Evolutionary conservation across 1,139 yeast species (phyloP).

Genomic region (Blastobotrys aristatus): DNA sequence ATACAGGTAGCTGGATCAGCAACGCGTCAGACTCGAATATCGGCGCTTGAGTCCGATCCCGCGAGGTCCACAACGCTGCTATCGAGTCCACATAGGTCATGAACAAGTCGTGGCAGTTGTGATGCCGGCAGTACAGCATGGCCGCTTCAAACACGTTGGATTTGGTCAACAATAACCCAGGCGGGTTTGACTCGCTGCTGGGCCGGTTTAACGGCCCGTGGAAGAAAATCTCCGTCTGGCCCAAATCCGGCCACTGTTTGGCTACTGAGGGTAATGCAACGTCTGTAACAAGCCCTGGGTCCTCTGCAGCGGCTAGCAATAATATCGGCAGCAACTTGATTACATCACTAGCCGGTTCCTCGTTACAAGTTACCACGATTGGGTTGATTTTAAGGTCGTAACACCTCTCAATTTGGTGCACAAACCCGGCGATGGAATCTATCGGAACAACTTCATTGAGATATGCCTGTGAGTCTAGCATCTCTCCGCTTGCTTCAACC

Average conservation of each 20-base stretch:
- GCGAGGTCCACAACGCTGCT: conserved; percentile 10
- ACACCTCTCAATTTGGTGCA: background rate
- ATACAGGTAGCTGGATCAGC: conserved; percentile 4
- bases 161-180: conserved; percentile 5
- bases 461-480: conserved; percentile 1
- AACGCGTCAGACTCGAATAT: conserved; percentile 9
- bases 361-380: conserved; percentile 4
- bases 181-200: background rate
- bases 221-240: background rate
- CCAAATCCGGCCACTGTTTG: conserved; percentile 9
- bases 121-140: conserved; percentile 5
- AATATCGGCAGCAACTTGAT: conserved; percentile 8
- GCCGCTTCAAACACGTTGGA: conserved; percentile 7
- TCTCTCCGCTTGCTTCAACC: conserved; percentile 5
- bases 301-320: conserved; percentile 6
- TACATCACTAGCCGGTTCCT: conserved; percentile 10
- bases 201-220: conserved; percentile 1
- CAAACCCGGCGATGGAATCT: conserved; percentile 1
- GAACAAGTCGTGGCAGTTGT: conserved; percentile 7
- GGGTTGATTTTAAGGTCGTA: conserved; percentile 7
- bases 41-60: conserved; percentile 2
- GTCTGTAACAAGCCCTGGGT: conserved; percentile 2
- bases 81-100: conserved; percentile 10
- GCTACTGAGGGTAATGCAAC: conserved; percentile 4
- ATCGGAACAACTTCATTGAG: conserved; percentile 4